Evolutionary conservation across 2,329 filamentous ascomycete species (phyloP).

Genomic region (Exophiala sp.): DNA sequence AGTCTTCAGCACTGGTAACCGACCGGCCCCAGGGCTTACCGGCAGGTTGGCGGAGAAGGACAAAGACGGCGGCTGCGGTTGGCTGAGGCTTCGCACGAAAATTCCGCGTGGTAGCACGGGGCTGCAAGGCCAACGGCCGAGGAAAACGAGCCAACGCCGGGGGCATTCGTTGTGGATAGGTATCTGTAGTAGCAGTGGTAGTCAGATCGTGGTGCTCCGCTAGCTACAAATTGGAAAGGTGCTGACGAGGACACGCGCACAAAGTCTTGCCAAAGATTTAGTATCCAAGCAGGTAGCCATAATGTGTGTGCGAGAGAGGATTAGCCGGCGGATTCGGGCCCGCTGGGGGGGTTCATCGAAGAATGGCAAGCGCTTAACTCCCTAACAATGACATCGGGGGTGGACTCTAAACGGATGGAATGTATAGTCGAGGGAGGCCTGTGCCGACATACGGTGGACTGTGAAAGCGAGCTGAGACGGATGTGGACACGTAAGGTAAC

Average conservation of each 20-base stretch:
- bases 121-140: background rate
- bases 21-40: background rate
- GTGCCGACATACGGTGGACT: background rate
- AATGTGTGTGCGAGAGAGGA: background rate
- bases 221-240: background rate
- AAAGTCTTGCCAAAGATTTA: background rate
- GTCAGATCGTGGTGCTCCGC: background rate
- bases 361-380: background rate
- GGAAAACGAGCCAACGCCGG: background rate
- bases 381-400: background rate
- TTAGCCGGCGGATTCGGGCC: background rate
- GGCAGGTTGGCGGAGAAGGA: background rate
- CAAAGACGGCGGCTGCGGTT: background rate
- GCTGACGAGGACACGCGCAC: background rate
- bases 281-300: background rate
- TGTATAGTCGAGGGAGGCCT: background rate
- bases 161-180: background rate
- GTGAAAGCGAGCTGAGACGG: background rate
- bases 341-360: background rate
- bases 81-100: background rate
- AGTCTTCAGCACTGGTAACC: background rate
- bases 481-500: background rate
- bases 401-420: slow-evolving; percentile 1
- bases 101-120: background rate
- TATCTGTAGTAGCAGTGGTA: background rate